Base-by-base conservation (phyloP, 2,329 filamentous ascomycete species). In the Xylaria hypoxylon region DNA sequence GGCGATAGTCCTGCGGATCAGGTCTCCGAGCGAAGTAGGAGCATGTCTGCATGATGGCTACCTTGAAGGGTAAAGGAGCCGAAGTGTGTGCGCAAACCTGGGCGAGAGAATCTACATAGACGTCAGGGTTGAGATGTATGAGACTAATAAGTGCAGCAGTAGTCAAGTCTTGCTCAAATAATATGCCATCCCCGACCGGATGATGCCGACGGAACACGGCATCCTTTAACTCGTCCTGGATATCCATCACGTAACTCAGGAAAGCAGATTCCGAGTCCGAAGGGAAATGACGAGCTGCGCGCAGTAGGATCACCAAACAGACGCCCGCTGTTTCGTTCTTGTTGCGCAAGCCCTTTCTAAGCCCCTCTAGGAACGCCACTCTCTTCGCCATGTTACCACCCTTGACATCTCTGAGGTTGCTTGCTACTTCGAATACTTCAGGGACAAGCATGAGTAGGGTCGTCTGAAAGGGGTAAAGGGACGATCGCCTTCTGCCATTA, bases 361-460 rank as follows among this genome's bases (percentile, higher is more conserved):
- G 77, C 47, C 83, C 83, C 66, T 91, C 89, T 17, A 92, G 79
- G 70, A 91, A 91, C 2, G 85, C 82, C 5, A 90, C 86, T 73
- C 90, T 90, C 77, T 91, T 92, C 17, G 85, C 82, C 76, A 91
- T 86, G 71, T 86, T 84, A 61, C 83, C 82, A 70, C 85, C 86
- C 75, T 89, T 90, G 33, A 84, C 84, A 69, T 90, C 88, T 64
- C 88, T 84, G 75, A 91, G 81, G 76, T 89, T 89, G 76, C 88
- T 90, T 28, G 89, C 89, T 38, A 91, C 87, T 76, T 90, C 88
- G 70, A 92, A 92, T 5, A 91, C 87, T 70, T 92, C 89, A 3
- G 89, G 89, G 8, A 90, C 79, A 8, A 92, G 81, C 65, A 91
- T 85, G 10, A 91, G 78, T 4, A 92, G 78, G 13, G 85, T 83